These are phyloP conservation scores for Heimioporus retisporus DNA, from an alignment of 1,284 basidiomycete genomes.

Conservation along the genomic window DNA sequence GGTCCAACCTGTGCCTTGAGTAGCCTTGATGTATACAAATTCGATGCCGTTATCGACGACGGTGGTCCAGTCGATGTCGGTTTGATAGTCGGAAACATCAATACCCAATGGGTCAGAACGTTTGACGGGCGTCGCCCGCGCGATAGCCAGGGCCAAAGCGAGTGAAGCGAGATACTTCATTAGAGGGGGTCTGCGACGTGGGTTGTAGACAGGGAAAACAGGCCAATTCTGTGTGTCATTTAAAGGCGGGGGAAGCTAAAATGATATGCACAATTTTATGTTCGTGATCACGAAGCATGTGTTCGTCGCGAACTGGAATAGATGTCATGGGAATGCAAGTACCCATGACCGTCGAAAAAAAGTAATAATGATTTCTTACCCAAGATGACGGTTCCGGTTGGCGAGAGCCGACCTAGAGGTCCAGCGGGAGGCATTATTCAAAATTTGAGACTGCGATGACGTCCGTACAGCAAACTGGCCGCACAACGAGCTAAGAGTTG, in stretches of 20 bases:
- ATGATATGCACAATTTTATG: background rate
- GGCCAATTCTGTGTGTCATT: conserved; percentile 3
- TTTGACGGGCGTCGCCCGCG: conserved; percentile 27
- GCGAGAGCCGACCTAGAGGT: too few relatives aligned
- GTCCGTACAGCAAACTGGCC: too few relatives aligned
- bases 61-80: conserved; percentile 62
- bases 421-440: too few relatives aligned
- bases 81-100: conserved; percentile 68
- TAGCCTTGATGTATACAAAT: conserved; percentile 79
- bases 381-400: background rate
- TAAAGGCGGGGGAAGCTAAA: conserved; percentile 21
- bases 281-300: conserved; percentile 24
- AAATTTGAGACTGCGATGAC: too few relatives aligned
- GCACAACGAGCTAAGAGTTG: too few relatives aligned
- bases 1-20: conserved; percentile 66
- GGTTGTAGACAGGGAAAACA: conserved; percentile 1
- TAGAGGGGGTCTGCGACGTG: background rate
- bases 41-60: conserved; percentile 66
- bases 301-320: conserved; percentile 15
- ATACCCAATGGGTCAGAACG: conserved; percentile 59
- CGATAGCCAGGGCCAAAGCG: conserved; percentile 25
- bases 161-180: conserved; percentile 35
- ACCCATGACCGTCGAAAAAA: background rate
- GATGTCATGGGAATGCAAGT: conserved; percentile 21
- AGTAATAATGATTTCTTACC: background rate